Base-by-base conservation (phyloP, 2,329 filamentous ascomycete species). In the Grosmannia clavigera region DNA sequence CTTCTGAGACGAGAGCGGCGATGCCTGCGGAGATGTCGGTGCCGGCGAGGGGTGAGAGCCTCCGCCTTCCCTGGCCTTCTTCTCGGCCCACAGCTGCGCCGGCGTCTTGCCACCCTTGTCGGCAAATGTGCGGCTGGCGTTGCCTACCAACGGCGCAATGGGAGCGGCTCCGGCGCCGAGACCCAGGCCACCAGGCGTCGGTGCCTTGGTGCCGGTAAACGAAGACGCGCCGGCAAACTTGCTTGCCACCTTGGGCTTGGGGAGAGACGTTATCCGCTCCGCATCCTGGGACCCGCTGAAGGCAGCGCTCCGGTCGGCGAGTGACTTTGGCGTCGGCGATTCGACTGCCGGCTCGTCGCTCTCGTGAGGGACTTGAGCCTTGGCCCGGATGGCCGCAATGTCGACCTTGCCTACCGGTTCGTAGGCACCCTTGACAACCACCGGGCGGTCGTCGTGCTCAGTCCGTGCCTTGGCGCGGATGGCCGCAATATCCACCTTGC, bases 11-110 rank as follows among this genome's bases (percentile, higher is more conserved):
- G 77, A 71, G 2, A 73, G 67, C 6, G 74, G 69, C 52, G 80
- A 69, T 25, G 76, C 71, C 29, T 76, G 71, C 57, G 78, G 72
- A 33, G 76, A 66, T 50, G 76, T 46, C 33, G 57, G 66, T 50
- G 76, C 35, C 50, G 57, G 48, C 22, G 60, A 52, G 6, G 60
- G 10, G 5, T 58, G 76, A 16, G 19, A 55, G 76, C 16, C n/a
- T 19, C 60, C 85, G 58, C 86, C 81, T 71, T 94, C 85, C 62
- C 85, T 86, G 46, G 89, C 92, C 77, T 97, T 97, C 77, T 92
- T 95, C 77, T 99, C 94, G 0, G 92, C 92, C 94, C 94, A 99
- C 43, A 96, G 76, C 72, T 99, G 94, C 35, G 94, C 92, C 7
- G 94, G 94, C 5, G 94, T 97, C 78, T 97, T 99, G 63, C 94